Evolutionary conservation across 495 filamentous ascomycete genomes (phyloP).

Genomic region (Tuber umbilicatum): DNA sequence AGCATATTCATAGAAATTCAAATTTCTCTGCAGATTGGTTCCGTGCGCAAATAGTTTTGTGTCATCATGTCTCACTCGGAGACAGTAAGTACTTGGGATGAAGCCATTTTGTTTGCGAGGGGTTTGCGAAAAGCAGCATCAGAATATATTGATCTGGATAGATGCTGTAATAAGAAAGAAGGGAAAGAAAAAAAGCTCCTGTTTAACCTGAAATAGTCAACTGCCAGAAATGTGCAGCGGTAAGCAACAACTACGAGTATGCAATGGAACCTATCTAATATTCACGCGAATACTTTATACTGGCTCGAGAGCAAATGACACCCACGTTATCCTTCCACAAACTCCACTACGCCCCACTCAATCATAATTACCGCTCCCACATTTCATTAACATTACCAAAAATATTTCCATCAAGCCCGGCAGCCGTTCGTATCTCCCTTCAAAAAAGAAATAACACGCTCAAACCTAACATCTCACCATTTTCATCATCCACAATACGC

Average conservation of each 20-base stretch:
- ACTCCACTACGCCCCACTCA: background rate
- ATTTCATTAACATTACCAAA: slow-evolving; percentile 1
- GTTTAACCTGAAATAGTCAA: background rate
- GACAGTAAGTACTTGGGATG: background rate
- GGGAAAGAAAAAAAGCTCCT: background rate
- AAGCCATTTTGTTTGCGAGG: background rate
- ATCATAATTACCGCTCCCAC: background rate
- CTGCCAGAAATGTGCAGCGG: background rate
- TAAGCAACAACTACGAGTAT: background rate
- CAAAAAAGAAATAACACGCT: background rate
- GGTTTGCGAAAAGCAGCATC: background rate
- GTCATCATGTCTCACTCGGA: background rate
- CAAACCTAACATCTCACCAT: background rate
- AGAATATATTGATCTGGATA: background rate
- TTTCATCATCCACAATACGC: background rate
- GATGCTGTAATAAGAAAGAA: background rate
- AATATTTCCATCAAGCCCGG: background rate
- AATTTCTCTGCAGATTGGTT: background rate
- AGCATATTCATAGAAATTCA: background rate
- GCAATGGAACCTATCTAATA: background rate
- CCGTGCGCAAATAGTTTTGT: background rate
- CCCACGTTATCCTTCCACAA: background rate
- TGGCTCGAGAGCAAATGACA: background rate
- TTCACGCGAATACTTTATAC: background rate
- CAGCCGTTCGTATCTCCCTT: background rate